Conservation (phyloP, 1,284 basidiomycete species). For the Ustilago sp. region DNA sequence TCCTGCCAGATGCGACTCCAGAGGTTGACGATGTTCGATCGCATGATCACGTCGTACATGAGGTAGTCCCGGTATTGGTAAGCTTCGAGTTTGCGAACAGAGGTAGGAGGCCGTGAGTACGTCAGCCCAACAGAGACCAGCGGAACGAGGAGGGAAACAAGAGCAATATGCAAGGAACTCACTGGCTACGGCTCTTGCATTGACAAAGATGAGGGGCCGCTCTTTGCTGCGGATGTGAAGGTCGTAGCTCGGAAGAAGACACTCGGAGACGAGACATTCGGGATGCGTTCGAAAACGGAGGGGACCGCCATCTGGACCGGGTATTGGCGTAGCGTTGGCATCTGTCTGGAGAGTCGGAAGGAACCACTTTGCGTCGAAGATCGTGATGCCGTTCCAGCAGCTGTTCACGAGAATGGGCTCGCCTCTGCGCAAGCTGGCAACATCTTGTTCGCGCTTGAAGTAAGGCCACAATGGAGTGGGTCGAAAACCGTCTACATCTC, state of each 20-base stretch:
- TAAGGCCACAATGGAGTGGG: slow-evolving; percentile 72
- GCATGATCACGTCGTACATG: slow-evolving; percentile 53
- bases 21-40: slow-evolving; percentile 50
- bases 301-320: slow-evolving; percentile 59
- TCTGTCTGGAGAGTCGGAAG: slow-evolving; percentile 2
- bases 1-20: slow-evolving; percentile 59
- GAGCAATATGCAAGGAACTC: slow-evolving; percentile 3
- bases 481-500: slow-evolving; percentile 63
- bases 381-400: slow-evolving; percentile 77
- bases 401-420: slow-evolving; percentile 72
- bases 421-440: slow-evolving; percentile 68
- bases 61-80: slow-evolving; percentile 51
- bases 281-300: slow-evolving; percentile 72
- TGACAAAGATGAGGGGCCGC: slow-evolving; percentile 72
- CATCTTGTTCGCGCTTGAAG: slow-evolving; percentile 71
- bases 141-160: background rate
- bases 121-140: slow-evolving; percentile 1
- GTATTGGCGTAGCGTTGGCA: slow-evolving; percentile 54
- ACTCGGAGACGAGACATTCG: slow-evolving; percentile 74
- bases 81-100: slow-evolving; percentile 9
- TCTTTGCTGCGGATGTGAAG: slow-evolving; percentile 69
- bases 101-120: background rate
- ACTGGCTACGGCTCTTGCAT: slow-evolving; percentile 67
- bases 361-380: slow-evolving; percentile 73
- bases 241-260: slow-evolving; percentile 75